phyloP scores from a whole-genome alignment of 192 early-diverging fungal genomes.

The Podila minutissima region DNA sequence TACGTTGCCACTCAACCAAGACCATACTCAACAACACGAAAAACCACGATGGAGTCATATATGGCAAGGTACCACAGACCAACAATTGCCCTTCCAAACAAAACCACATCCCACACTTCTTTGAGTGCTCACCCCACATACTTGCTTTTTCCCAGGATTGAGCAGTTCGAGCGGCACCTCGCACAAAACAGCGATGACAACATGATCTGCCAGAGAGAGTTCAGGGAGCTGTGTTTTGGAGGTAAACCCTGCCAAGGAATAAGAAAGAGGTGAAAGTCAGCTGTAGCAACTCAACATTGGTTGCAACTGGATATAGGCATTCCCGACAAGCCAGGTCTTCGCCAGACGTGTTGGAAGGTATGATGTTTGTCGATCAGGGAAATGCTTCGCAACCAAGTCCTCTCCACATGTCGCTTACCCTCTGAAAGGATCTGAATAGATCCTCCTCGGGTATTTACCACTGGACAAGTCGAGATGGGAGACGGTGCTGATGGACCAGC shows the following conservation, averaged over 20 bases:
- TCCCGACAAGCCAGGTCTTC: constrained; percentile 72
- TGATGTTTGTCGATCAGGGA: too few species aligned
- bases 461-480: constrained; percentile 71
- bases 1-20: not conserved
- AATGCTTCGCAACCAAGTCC: too few species aligned
- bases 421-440: constrained; percentile 16
- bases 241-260: constrained; percentile 1
- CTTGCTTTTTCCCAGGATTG: constrained; percentile 20
- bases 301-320: constrained; percentile 61
- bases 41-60: constrained; percentile 35
- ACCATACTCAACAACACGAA: not conserved
- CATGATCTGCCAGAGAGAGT: constrained; percentile 17
- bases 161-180: constrained; percentile 25
- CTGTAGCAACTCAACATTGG: not conserved
- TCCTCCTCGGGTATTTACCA: constrained; percentile 73
- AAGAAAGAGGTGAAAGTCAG: not conserved
- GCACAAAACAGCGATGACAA: constrained; percentile 11
- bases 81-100: not conserved
- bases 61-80: constrained; percentile 27
- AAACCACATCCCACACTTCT: not conserved
- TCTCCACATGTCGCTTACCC: not conserved
- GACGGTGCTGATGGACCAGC: constrained; percentile 52
- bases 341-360: constrained; percentile 75
- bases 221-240: constrained; percentile 40
- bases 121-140: not conserved